These are phyloP conservation scores for Porphyrellus cyaneotinctus DNA, from an alignment of 768 basidiomycete genomes.

Conservation along the genomic window DNA sequence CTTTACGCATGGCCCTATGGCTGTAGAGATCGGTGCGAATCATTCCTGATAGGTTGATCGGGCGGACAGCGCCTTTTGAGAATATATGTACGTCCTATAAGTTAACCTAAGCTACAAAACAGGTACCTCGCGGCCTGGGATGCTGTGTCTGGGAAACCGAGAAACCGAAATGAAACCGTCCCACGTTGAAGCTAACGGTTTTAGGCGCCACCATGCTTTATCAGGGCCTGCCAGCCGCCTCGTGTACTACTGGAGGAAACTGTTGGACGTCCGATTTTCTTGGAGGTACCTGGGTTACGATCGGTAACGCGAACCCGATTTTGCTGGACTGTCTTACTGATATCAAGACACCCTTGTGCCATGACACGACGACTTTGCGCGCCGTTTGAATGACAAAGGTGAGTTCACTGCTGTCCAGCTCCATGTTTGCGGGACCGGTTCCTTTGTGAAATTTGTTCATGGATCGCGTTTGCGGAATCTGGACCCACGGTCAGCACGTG, in stretches of 20 bases:
- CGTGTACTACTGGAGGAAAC: conserved; percentile 17
- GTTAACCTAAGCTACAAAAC: conserved; percentile 6
- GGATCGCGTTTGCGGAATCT: conserved; percentile 16
- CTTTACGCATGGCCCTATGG: background rate
- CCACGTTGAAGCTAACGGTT: conserved; percentile 7
- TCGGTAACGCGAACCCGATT: conserved; percentile 5
- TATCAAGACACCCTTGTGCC: conserved; percentile 21
- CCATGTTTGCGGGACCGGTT: conserved; percentile 1
- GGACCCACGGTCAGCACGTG: conserved; percentile 24
- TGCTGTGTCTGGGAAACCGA: conserved; percentile 4
- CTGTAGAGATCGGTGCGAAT: conserved; percentile 3
- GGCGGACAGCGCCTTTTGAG: background rate
- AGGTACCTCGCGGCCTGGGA: background rate
- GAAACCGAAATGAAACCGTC: conserved; percentile 7
- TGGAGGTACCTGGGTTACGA: conserved; percentile 24
- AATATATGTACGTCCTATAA: background rate
- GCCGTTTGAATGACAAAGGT: conserved; percentile 25
- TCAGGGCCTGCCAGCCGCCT: conserved; percentile 14
- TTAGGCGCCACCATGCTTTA: conserved; percentile 5
- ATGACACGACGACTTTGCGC: conserved; percentile 15
- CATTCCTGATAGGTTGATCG: conserved; percentile 4
- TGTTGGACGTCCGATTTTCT: conserved; percentile 8
- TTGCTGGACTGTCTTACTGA: conserved; percentile 10
- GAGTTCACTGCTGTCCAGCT: conserved; percentile 5
- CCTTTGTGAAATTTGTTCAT: conserved; percentile 12